These are phyloP conservation scores for Phalaenopsis aphrodite DNA, from an alignment of 106 monocot genomes.

Conservation along the genomic window DNA sequence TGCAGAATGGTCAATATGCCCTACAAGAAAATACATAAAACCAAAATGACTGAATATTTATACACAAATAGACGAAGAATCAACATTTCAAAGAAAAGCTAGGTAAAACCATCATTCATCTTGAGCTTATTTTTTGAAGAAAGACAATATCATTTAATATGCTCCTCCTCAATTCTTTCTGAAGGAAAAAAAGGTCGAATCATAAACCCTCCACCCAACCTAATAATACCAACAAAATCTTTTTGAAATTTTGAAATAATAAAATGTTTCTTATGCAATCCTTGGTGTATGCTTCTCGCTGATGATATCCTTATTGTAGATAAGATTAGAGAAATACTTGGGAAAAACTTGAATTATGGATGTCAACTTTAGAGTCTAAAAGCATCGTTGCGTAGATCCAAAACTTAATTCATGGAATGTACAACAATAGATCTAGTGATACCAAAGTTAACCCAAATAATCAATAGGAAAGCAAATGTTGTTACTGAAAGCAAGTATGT, in stretches of 20 bases:
- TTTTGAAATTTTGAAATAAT: background rate
- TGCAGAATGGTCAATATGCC: slow-evolving; percentile 89
- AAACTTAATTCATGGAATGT: too few species aligned
- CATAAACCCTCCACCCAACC: background rate
- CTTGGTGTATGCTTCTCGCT: too few species aligned
- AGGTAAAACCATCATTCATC: background rate
- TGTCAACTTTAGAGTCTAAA: too few species aligned
- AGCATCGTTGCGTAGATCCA: too few species aligned
- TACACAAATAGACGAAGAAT: background rate
- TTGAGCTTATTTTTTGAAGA: background rate
- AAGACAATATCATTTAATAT: background rate
- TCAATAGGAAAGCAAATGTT: too few species aligned
- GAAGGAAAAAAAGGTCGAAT: background rate
- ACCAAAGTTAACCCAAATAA: too few species aligned
- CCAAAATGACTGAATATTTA: background rate
- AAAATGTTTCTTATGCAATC: background rate
- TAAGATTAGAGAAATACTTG: too few species aligned
- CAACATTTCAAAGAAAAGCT: background rate
- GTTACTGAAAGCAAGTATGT: too few species aligned
- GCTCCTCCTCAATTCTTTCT: background rate
- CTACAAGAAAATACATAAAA: slow-evolving; percentile 25
- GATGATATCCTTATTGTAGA: too few species aligned
- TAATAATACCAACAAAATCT: background rate
- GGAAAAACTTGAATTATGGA: too few species aligned
- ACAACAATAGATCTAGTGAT: too few species aligned